Base-by-base conservation (phyloP, 805 yeast genomes). In the Tetrapisispora nanseiensis region DNA sequence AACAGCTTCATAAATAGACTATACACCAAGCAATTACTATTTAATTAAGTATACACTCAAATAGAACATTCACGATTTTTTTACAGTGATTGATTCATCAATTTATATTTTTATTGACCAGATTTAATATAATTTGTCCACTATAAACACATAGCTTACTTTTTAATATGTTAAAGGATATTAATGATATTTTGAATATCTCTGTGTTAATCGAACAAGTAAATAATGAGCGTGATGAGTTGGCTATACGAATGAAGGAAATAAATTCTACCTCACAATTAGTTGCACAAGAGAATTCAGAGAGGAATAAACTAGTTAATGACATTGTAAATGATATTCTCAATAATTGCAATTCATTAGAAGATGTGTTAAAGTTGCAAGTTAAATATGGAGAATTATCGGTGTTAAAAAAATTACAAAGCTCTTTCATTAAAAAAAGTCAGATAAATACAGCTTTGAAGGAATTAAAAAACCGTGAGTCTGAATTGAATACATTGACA, bases 171-270 rank as follows among this genome's bases (percentile, higher is more conserved):
- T 34, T 55, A 27, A 42, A 43, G 18, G 49, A 51, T 23, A 40
- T 56, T 15, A 52, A 59, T 19, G 65, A 59, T 41, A 41, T 63
- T 13, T 37, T 50, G 13, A 38, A 46, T 16, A 49, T 65, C 16
- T 57, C 61, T 24, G 38, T 47, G 6, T 48, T 44, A 27, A 63
- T 64, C 20, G 42, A 55, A 2, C 45, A 46, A 9, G 47, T 65
- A 6, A 54, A 55, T 19, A 27, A 38, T 1, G 46, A 55, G 38
- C 45, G 67, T 32, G 44, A 47, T 19, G 42, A 39, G 13, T 33
- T 62, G 27, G 54, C 58, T 3, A 41, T 13, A 1, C 46, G 46
- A 21, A 33, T 57, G 30, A 40, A 49, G n/a, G 40, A 18, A 16
- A 47, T 44, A 20, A 47, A 46, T 27, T 43, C 49, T 15, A 43